Base-by-base conservation (phyloP, 75 land plant species). In the Pinus albicaulis region DNA sequence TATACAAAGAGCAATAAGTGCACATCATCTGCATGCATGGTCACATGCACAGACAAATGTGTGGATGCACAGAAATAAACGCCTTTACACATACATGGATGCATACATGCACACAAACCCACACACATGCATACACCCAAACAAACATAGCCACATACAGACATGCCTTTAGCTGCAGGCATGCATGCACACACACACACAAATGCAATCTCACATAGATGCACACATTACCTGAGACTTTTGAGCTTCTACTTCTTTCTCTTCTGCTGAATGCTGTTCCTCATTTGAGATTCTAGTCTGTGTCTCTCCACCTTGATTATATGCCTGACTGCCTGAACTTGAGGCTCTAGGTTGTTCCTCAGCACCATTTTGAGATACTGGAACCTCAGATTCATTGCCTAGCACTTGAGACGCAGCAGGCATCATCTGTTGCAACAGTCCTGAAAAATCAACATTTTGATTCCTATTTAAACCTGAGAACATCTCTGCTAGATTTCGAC, bases 321-420 rank as follows among this genome's bases (percentile, higher is more conserved):
- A 38, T 20, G 71, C 36, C n/a, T 41, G 71, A 68, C 52, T 44
- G 23, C 19, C 71, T 36, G 71, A 68, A 68, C 71, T 68, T 41
- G 71, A n/a, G 71, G 52, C 52, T 44, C n/a, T 68, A 68, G 71
- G 71, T 38, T 68, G 71, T 68, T 20, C 48, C 71, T 68, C 71
- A 20, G 34, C 48, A 8, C 22, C 71, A 68, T 68, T n/a, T 7
- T 19, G 71, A 20, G 52, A 41, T 28, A 52, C 22, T 10, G 71
- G 41, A 20, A 52, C 71, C 52, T 68, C 71, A 68, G 71, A 41
- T 68, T 68, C 71, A 3, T 44, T 68, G 12, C 48, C 71, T 36
- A 3, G 13, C 3, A 41, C 71, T 15, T 68, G 52, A 15, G 71
- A 41, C 41, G 2, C 23, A 68, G 52, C 19, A 68, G 71, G 71